Percentiles rank a stretch among this genome's conserved stretches.
These are phyloP conservation scores for Tolypocladium ovalisporum DNA, from an alignment of 2,329 filamentous ascomycete genomes.

Conservation along the genomic window DNA sequence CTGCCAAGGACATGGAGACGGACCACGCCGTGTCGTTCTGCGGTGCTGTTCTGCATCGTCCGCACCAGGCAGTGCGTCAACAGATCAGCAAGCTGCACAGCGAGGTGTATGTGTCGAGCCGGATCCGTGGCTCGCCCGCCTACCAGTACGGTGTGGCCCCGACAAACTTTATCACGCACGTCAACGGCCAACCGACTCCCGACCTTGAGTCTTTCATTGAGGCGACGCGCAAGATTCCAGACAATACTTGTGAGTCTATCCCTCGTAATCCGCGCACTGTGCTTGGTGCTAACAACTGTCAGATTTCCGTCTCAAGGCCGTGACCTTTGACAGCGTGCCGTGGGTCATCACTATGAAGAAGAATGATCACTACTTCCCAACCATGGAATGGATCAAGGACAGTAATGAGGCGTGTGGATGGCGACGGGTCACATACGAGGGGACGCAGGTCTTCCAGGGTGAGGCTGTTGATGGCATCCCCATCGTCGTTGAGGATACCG, in stretches of 20 bases:
- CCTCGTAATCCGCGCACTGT: background rate
- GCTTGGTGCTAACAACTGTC: background rate
- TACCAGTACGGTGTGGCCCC: slow-evolving; percentile 89
- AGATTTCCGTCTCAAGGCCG: slow-evolving; percentile 93
- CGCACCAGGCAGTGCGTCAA: slow-evolving; percentile 91
- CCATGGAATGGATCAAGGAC: slow-evolving; percentile 60
- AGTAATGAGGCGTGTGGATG: slow-evolving; percentile 47
- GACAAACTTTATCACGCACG: slow-evolving; percentile 94
- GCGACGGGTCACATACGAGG: slow-evolving; percentile 52
- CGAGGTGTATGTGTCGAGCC: slow-evolving; percentile 88
- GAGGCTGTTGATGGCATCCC: slow-evolving; percentile 41
- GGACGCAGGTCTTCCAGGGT: slow-evolving; percentile 38
- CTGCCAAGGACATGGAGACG: slow-evolving; percentile 85
- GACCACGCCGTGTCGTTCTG: slow-evolving; percentile 89
- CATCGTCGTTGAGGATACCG: slow-evolving; percentile 29
- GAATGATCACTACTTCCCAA: slow-evolving; percentile 90
- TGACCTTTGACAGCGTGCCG: slow-evolving; percentile 95
- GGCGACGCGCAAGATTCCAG: slow-evolving; percentile 77
- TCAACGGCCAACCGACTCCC: slow-evolving; percentile 79
- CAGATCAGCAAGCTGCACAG: slow-evolving; percentile 95
- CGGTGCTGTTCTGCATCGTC: slow-evolving; percentile 83
- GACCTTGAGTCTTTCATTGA: slow-evolving; percentile 71
- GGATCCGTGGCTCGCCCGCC: slow-evolving; percentile 70
- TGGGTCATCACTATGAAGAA: slow-evolving; percentile 99
- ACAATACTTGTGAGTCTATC: slow-evolving; percentile 68